Base-by-base conservation (phyloP, 2,329 filamentous ascomycete species). In the Cytospora schulzeri region DNA sequence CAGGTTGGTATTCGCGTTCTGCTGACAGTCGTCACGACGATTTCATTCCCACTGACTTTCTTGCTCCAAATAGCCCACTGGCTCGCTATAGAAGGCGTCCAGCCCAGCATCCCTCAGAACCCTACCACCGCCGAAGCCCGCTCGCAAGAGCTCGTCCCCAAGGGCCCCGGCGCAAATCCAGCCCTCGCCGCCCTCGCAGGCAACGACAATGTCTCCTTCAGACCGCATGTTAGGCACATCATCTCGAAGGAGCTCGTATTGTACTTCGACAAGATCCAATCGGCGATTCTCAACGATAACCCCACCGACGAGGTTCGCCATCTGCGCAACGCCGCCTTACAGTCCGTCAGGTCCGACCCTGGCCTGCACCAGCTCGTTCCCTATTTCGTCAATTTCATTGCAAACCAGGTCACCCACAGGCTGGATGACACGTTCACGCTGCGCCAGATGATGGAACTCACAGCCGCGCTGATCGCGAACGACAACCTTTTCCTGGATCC, bases 51-150 rank as follows among this genome's bases (percentile, higher is more conserved):
- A 6, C n/a, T 29, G 14, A 67, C 56, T 63, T 70, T 38, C 72
- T 70, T 38, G 67, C 54, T 60, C 17, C 26, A 48, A 63, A 19
- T 73, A 93, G 95, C 92, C 66, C 95, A 99, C 78, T 99, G 95
- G 94, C 88, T 98, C 67, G 93, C 95, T 26, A 92, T 99, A 57
- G 95, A 99, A 81, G 95, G 95, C 65, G 95, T 98, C 31, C 94
- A 99, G 75, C 95, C 95, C 2, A 91, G 93, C 0, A 97, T 98
- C 71, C 93, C 94, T 1, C 94, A 98, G 76, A 99, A 99, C 76
- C 95, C 95, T 8, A 95, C 93, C 1, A 88, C 91, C 7, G 88
- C 88, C 72, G 93, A 97, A 75, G 89, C 92, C 33, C 85, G 92
- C 66, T 88, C 90, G 59, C 90, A 93, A 73, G 93, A 97, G 72